A percentile compares a stretch with the other conserved stretches of the same genome.
These are phyloP conservation scores for Fusarium algeriense DNA, from an alignment of 2,329 filamentous ascomycete species.

Conservation along the genomic window DNA sequence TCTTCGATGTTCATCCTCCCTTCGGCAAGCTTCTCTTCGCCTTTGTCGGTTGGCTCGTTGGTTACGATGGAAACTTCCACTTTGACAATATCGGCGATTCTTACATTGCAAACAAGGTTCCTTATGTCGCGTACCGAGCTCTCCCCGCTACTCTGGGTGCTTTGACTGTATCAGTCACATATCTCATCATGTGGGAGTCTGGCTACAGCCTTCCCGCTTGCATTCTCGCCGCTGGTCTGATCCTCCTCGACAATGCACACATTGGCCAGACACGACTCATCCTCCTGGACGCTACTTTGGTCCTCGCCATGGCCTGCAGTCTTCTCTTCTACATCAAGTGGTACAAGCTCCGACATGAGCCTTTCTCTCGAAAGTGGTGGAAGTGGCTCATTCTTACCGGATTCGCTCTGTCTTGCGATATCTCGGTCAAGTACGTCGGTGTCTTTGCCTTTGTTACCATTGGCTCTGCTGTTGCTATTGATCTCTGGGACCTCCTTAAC, in stretches of 20 bases:
- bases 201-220: constrained; percentile 96
- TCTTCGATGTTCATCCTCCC: constrained; percentile 99
- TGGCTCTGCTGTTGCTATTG: constrained; percentile 91
- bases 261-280: constrained; percentile 97
- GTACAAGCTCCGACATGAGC: constrained; percentile 91
- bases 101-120: constrained; percentile 96
- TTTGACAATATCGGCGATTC: constrained; percentile 99
- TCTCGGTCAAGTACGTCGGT: constrained; percentile 98
- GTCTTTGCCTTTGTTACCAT: constrained; percentile 97
- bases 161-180: constrained; percentile 92
- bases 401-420: constrained; percentile 94
- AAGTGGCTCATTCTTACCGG: constrained; percentile 98
- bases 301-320: constrained; percentile 96
- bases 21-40: constrained; percentile 98
- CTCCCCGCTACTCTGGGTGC: constrained; percentile 93
- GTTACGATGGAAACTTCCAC: constrained; percentile 96
- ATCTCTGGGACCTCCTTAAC: constrained; percentile 94
- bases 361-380: constrained; percentile 98
- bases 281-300: constrained; percentile 91
- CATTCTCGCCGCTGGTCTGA: constrained; percentile 83
- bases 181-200: constrained; percentile 99
- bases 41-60: constrained; percentile 96
- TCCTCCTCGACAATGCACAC: constrained; percentile 97
- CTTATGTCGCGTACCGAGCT: constrained; percentile 94
- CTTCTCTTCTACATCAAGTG: constrained; percentile 96